Percentiles rank a stretch among this genome's conserved stretches.
These are phyloP conservation scores for Russula sp. DNA, from an alignment of 768 basidiomycete genomes.

Conservation along the genomic window DNA sequence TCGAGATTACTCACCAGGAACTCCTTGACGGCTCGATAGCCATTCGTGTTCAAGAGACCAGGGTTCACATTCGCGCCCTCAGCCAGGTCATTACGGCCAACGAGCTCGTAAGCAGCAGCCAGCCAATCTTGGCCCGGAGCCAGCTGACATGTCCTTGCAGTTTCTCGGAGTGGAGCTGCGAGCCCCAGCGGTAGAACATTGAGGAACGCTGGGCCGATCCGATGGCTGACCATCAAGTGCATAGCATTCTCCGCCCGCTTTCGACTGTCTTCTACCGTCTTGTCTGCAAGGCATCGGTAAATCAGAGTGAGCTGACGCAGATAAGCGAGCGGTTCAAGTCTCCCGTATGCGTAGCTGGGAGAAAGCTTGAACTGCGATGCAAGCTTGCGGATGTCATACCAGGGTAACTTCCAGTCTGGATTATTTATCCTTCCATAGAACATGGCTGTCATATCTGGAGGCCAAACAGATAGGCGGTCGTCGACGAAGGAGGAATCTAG, in stretches of 20 bases:
- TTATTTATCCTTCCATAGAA: conserved; percentile 50
- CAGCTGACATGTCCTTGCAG: conserved; percentile 74
- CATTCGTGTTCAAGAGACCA: conserved; percentile 41
- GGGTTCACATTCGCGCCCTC: conserved; percentile 46
- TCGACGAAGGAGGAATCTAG: conserved; percentile 41
- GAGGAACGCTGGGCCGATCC: conserved; percentile 42
- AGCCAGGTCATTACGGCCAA: conserved; percentile 71
- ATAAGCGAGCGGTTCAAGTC: conserved; percentile 47
- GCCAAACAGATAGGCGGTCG: conserved; percentile 68
- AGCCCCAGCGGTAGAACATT: conserved; percentile 59
- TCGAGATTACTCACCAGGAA: conserved; percentile 39
- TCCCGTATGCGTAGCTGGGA: conserved; percentile 55
- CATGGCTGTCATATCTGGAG: conserved; percentile 67
- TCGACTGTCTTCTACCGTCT: conserved; percentile 40
- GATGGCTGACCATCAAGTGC: conserved; percentile 42
- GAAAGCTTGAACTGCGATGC: conserved; percentile 42
- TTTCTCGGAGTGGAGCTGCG: conserved; percentile 75
- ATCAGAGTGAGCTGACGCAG: conserved; percentile 47
- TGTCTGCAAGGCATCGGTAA: conserved; percentile 56
- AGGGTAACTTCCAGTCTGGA: conserved; percentile 59
- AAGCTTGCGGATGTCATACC: conserved; percentile 33
- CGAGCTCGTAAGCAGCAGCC: conserved; percentile 53
- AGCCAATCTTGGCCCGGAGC: conserved; percentile 73
- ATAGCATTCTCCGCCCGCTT: conserved; percentile 64
- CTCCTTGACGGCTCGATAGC: conserved; percentile 51